Evolutionary conservation across 768 basidiomycete species (phyloP).

Genomic region (Austroboletus eburneus): DNA sequence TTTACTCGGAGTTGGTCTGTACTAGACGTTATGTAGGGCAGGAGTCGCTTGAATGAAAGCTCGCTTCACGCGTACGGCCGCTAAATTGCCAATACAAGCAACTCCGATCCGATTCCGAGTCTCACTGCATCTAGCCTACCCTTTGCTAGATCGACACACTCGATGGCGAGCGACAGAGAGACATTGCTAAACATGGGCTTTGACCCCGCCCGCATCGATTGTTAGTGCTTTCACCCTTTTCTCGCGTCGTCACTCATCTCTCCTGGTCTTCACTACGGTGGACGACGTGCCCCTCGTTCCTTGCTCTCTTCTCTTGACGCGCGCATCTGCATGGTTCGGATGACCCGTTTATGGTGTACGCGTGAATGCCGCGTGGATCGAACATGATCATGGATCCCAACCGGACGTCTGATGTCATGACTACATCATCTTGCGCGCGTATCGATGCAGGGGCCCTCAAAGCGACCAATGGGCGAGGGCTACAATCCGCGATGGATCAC

Average conservation of each 20-base stretch:
- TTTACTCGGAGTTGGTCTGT: too few species aligned
- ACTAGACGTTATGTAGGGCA: too few species aligned
- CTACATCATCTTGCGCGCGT: not conserved
- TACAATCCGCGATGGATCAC: slow-evolving; percentile 91
- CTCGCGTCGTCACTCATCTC: not conserved
- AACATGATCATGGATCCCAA: not conserved
- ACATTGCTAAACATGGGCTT: slow-evolving; percentile 85
- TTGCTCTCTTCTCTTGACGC: too few species aligned
- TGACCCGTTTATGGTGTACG: not conserved
- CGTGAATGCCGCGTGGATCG: too few species aligned
- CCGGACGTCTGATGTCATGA: not conserved
- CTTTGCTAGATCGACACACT: too few species aligned
- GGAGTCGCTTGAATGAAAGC: too few species aligned
- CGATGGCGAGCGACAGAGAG: slow-evolving; percentile 60
- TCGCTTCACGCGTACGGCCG: too few species aligned
- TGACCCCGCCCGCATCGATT: slow-evolving; percentile 77
- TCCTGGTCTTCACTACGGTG: not conserved
- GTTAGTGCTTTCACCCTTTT: slow-evolving; percentile 41
- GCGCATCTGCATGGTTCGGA: too few species aligned
- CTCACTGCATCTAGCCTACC: too few species aligned
- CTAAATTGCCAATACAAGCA: too few species aligned
- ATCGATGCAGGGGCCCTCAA: slow-evolving; percentile 86
- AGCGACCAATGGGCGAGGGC: slow-evolving; percentile 75
- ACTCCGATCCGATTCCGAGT: too few species aligned
- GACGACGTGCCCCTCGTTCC: too few species aligned